These are phyloP conservation scores for Chaetothyriales sp. DNA, from an alignment of 2,329 filamentous ascomycete species.

Conservation along the genomic window DNA sequence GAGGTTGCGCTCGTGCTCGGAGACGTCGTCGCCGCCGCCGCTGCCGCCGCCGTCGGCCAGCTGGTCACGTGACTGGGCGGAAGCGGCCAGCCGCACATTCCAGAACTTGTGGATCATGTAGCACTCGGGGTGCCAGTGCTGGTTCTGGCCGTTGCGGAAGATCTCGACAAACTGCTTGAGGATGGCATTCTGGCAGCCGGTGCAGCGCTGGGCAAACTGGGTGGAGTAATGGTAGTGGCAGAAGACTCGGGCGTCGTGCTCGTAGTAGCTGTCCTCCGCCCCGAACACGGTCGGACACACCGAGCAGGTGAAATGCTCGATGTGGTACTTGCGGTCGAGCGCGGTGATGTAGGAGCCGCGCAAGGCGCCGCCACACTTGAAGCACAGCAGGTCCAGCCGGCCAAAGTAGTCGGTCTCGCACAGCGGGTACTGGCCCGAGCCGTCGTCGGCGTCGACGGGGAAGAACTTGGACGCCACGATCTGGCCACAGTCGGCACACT, in stretches of 20 bases:
- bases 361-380: conserved; percentile 80
- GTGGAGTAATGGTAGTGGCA: conserved; percentile 99
- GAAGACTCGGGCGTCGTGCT: conserved; percentile 91
- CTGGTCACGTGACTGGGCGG: conserved; percentile 39
- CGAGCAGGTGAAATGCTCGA: conserved; percentile 97
- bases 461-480: conserved; percentile 99
- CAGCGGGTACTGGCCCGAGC: conserved; percentile 71
- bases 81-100: conserved; percentile 75
- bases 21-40: conserved; percentile 48
- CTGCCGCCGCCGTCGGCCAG: conserved; percentile 32
- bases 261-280: conserved; percentile 96
- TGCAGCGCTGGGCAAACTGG: conserved; percentile 88
- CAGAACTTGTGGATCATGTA: conserved; percentile 99
- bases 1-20: conserved; percentile 54
- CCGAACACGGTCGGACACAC: conserved; percentile 96
- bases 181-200: conserved; percentile 92
- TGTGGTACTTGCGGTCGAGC: conserved; percentile 94
- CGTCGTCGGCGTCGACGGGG: conserved; percentile 81
- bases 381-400: conserved; percentile 77
- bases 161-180: conserved; percentile 99
- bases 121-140: conserved; percentile 98
- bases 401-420: conserved; percentile 98
- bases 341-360: conserved; percentile 97
- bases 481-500: conserved; percentile 87
- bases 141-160: conserved; percentile 91